A percentile compares a stretch with the other conserved stretches of the same genome.
phyloP scores from a whole-genome alignment of 2,329 filamentous ascomycete species.

The Berkeleyomyces basicola region DNA sequence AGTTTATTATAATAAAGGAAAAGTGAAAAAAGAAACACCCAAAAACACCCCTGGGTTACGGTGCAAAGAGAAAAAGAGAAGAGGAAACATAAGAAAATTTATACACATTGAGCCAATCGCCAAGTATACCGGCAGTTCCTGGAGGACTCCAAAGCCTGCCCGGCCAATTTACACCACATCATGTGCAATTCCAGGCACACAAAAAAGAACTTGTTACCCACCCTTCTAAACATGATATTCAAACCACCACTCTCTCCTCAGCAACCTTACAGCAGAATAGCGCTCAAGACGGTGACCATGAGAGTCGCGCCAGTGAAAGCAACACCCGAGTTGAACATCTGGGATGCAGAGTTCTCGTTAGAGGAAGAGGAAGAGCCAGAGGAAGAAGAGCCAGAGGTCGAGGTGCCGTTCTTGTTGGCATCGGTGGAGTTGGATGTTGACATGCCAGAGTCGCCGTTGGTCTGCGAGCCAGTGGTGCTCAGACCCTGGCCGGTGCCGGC shows the following conservation, averaged over 20 bases:
- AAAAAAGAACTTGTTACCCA: background rate
- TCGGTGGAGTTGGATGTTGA: slow-evolving; percentile 27
- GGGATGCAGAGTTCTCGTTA: slow-evolving; percentile 18
- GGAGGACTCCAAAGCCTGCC: background rate
- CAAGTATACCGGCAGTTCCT: background rate
- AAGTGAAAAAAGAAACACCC: background rate
- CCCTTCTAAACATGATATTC: slow-evolving; percentile 1
- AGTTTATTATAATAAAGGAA: background rate
- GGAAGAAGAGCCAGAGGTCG: background rate
- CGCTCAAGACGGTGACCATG: slow-evolving; percentile 24
- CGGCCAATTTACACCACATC: background rate
- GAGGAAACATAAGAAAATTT: slow-evolving; percentile 8
- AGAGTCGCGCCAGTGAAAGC: slow-evolving; percentile 22
- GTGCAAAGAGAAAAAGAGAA: background rate
- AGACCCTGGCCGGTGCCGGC: slow-evolving; percentile 38
- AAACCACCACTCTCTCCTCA: background rate
- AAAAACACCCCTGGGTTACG: background rate
- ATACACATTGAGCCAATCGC: slow-evolving; percentile 11
- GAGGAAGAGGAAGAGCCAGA: slow-evolving; percentile 16
- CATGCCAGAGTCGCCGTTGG: slow-evolving; percentile 29
- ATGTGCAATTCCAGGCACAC: background rate
- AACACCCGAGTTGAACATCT: slow-evolving; percentile 18
- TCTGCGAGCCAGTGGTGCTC: slow-evolving; percentile 36
- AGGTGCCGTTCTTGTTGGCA: slow-evolving; percentile 16
- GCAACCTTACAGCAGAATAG: slow-evolving; percentile 24